Conservation (phyloP, 2,329 filamentous ascomycete species). For the Paracoccidioides brasiliensis region DNA sequence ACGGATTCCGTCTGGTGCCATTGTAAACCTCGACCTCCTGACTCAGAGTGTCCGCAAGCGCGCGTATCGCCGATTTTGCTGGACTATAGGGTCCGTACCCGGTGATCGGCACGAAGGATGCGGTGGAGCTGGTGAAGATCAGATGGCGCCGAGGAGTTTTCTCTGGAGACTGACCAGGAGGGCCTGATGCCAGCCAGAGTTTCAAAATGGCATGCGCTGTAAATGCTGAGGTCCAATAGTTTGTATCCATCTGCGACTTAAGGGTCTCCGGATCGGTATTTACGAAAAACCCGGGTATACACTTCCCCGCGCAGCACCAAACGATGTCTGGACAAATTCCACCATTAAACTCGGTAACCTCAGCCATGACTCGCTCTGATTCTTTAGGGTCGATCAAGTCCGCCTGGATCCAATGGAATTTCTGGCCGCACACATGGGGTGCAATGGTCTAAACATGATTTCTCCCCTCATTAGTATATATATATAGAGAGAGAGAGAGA, state of each 20-base stretch:
- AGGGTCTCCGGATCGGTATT: constrained; percentile 56
- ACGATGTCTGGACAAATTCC: constrained; percentile 65
- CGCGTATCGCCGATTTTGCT: constrained; percentile 71
- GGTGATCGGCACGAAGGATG: constrained; percentile 61
- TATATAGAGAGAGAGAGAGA: background rate
- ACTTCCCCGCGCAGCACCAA: constrained; percentile 75
- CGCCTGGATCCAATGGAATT: constrained; percentile 71
- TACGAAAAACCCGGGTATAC: constrained; percentile 62
- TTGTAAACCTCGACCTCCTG: constrained; percentile 84
- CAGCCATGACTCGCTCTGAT: constrained; percentile 53
- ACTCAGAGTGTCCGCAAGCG: constrained; percentile 66
- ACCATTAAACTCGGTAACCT: constrained; percentile 68
- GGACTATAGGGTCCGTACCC: constrained; percentile 79
- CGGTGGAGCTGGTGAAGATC: constrained; percentile 70
- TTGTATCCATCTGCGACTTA: constrained; percentile 75
- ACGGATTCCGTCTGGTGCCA: constrained; percentile 37
- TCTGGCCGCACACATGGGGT: constrained; percentile 51
- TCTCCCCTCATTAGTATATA: background rate
- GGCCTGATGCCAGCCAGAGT: constrained; percentile 50
- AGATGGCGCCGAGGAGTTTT: constrained; percentile 49
- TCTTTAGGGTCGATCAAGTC: constrained; percentile 63
- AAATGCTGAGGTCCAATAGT: constrained; percentile 79
- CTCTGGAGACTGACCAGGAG: constrained; percentile 17
- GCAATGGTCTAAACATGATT: constrained; percentile 45
- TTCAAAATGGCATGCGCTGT: constrained; percentile 69